These are phyloP conservation scores for Dioszegia hungarica DNA, from an alignment of 768 basidiomycete species.

Conservation along the genomic window DNA sequence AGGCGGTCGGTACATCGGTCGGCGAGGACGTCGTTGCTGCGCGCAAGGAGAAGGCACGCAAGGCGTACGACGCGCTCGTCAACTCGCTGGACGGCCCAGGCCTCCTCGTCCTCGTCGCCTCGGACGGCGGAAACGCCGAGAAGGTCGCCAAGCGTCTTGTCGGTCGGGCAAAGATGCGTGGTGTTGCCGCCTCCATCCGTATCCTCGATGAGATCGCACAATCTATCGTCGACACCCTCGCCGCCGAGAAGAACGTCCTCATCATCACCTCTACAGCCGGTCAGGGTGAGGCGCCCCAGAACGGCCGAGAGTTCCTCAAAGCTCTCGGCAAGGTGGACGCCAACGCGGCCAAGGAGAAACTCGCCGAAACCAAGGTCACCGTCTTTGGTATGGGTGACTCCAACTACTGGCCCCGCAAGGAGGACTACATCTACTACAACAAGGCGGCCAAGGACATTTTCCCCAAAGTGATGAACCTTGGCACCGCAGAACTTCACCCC, in stretches of 20 bases:
- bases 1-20: slow-evolving; percentile 75
- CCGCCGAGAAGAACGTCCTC: slow-evolving; percentile 68
- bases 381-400: slow-evolving; percentile 97
- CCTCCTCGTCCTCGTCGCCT: slow-evolving; percentile 83
- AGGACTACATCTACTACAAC: slow-evolving; percentile 98
- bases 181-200: slow-evolving; percentile 67
- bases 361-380: slow-evolving; percentile 63
- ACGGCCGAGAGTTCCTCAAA: slow-evolving; percentile 85
- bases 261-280: slow-evolving; percentile 91
- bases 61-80: slow-evolving; percentile 77
- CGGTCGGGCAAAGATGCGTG: slow-evolving; percentile 74
- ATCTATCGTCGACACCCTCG: slow-evolving; percentile 60
- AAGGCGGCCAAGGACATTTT: slow-evolving; percentile 90
- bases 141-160: slow-evolving; percentile 87
- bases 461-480: slow-evolving; percentile 68
- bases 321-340: slow-evolving; percentile 54
- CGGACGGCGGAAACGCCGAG: slow-evolving; percentile 92
- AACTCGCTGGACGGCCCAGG: slow-evolving; percentile 83
- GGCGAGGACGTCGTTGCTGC: slow-evolving; percentile 81
- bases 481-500: slow-evolving; percentile 65
- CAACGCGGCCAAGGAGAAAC: slow-evolving; percentile 44
- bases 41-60: slow-evolving; percentile 71
- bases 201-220: slow-evolving; percentile 72
- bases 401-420: slow-evolving; percentile 96
- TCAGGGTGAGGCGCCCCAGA: slow-evolving; percentile 96